Conservation (phyloP, 2,329 filamentous ascomycete species). For the Botrytis byssoidea region DNA sequence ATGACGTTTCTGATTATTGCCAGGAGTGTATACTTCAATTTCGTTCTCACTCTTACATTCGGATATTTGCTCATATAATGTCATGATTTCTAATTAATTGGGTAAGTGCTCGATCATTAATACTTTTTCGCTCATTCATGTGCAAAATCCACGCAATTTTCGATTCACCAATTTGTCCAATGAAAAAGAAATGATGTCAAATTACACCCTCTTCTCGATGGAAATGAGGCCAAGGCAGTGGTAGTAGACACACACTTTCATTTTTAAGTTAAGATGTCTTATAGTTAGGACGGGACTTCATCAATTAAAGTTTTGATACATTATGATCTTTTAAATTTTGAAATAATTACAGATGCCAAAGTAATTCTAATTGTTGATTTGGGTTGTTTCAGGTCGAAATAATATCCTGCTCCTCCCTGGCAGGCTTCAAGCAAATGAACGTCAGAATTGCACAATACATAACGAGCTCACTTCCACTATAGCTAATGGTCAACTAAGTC, state of each 20-base stretch:
- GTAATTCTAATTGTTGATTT: background rate
- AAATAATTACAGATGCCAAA: background rate
- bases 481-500: background rate
- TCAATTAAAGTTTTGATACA: background rate
- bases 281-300: background rate
- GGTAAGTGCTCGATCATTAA: background rate
- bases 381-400: background rate
- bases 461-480: background rate
- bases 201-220: background rate
- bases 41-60: background rate
- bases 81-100: background rate
- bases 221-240: background rate
- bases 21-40: background rate
- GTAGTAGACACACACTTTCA: background rate
- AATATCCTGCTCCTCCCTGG: background rate
- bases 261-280: background rate
- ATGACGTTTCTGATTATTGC: background rate
- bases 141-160: background rate
- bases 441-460: background rate
- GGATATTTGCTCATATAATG: background rate
- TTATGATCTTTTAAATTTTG: rapidly evolving
- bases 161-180: background rate
- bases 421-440: background rate
- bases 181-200: too few species aligned
- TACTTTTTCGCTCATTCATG: background rate